Conservation (phyloP, 805 yeast genomes). For the Ascoidea rubescens region DNA sequence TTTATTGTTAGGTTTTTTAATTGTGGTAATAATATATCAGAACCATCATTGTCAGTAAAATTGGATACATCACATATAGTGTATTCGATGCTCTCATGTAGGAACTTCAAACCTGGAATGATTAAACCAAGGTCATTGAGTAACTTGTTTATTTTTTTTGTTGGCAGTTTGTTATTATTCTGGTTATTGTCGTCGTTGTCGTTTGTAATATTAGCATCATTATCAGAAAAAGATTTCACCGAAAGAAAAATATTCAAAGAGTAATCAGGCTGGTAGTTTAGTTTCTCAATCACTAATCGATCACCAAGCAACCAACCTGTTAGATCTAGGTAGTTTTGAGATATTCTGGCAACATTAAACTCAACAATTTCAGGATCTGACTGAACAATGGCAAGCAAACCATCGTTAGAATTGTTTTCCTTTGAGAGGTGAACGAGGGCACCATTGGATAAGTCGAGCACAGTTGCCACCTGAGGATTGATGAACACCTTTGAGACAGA, state of each 20-base stretch:
- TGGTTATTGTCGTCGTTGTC: constrained; percentile 4
- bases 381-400: constrained; percentile 28
- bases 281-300: constrained; percentile 31
- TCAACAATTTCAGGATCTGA: constrained; percentile 17
- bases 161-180: constrained; percentile 7
- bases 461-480: constrained; percentile 18
- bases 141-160: constrained; percentile 24
- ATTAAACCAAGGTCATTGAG: constrained; percentile 44
- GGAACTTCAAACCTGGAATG: constrained; percentile 37
- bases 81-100: constrained; percentile 13
- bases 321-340: constrained; percentile 28
- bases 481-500: constrained; percentile 18
- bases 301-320: constrained; percentile 36
- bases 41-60: constrained; percentile 16
- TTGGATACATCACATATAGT: constrained; percentile 11
- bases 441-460: constrained; percentile 31
- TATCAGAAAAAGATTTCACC: constrained; percentile 1
- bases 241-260: constrained; percentile 25
- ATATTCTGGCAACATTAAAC: constrained; percentile 31
- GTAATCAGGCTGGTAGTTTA: constrained; percentile 32
- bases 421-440: constrained; percentile 30
- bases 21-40: constrained; percentile 17
- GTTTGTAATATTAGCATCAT: background rate
- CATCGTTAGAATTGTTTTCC: constrained; percentile 26
- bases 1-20: constrained; percentile 13